phyloP scores from a whole-genome alignment of 2,329 filamentous ascomycete genomes.

The Aurifilum marmelostoma region DNA sequence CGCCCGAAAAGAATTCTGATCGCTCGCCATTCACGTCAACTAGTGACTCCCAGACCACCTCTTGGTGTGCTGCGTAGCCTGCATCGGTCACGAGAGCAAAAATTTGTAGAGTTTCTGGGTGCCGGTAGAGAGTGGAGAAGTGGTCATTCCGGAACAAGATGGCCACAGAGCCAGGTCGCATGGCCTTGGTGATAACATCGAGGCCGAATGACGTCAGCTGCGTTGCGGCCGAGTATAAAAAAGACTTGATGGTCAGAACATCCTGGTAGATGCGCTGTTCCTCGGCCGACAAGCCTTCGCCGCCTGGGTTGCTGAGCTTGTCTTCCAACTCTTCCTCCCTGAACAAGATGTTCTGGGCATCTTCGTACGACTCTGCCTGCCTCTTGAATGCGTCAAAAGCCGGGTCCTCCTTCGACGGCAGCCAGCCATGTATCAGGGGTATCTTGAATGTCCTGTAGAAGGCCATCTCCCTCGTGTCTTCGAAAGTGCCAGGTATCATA shows the following conservation, averaged over 20 bases:
- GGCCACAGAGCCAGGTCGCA: conserved; percentile 78
- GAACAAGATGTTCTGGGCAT: conserved; percentile 87
- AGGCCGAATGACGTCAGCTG: conserved; percentile 86
- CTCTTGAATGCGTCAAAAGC: conserved; percentile 72
- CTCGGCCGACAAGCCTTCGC: conserved; percentile 64
- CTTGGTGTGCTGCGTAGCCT: conserved; percentile 83
- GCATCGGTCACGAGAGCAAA: conserved; percentile 90
- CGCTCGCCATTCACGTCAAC: conserved; percentile 84
- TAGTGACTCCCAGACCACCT: conserved; percentile 95
- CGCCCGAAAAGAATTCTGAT: conserved; percentile 84
- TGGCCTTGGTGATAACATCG: conserved; percentile 68
- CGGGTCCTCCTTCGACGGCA: conserved; percentile 69
- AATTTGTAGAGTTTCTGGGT: conserved; percentile 75
- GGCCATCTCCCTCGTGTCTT: conserved; percentile 85
- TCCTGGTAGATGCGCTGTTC: conserved; percentile 85
- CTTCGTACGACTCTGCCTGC: conserved; percentile 84
- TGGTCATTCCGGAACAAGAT: conserved; percentile 98
- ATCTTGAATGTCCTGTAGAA: conserved; percentile 89
- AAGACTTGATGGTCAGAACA: conserved; percentile 80
- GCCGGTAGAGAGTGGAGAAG: conserved; percentile 91
- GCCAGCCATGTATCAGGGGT: conserved; percentile 91
- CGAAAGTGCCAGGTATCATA: conserved; percentile 72
- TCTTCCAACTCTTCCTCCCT: conserved; percentile 85
- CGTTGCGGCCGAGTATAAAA: conserved; percentile 78
- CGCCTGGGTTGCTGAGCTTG: conserved; percentile 61